Evolutionary conservation across 768 basidiomycete species (phyloP), one percentile per base, ranked within the genome.

Genomic region (Psilocybe azurescens): DNA sequence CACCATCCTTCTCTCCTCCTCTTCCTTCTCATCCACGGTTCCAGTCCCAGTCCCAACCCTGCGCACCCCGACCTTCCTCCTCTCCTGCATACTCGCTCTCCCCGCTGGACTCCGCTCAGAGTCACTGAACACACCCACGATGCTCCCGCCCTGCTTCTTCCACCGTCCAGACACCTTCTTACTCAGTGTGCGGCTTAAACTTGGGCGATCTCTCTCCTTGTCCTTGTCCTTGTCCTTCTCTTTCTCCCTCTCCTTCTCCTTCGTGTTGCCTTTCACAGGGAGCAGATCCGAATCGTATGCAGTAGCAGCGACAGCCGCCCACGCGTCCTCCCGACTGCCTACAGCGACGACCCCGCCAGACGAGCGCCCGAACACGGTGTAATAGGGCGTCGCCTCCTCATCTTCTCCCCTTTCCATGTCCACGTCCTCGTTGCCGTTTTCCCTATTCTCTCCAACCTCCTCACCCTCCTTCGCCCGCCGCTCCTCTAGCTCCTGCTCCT

Each of bases 331-430:
- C 0, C 78, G 76, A 9, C 78, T 77, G 0, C 80, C 82, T 0
- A 80, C 79, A 11, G 78, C 79, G 14, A 83, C 75, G 5, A 81
- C 73, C 7, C 77, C 78, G 1, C 78, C 85, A 1, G 81, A 75
- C 0, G 76, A 70, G 5, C 78, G 75, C 1, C 86, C 86, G 60
- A 86, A 79, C 14, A 87, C 80, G 3, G 86, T 84, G 65, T 86
- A 86, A 55, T 86, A 85, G n/a, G 86, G 85, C 9, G 63, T 58
- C 5, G 53, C 73, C 76, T 36, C 69, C 50, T 39, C 58, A 52
- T 49, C 67, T 51, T 41, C 33, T 30, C 33, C 32, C 38, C 5
- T 3, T n/a, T 46, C 30, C 24, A 10, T 13, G 8, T 41, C 29
- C 41, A 44, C 41, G 7, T 44, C n/a, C 41, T 13, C 41, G 5